Percentiles rank a stretch among this genome's conserved stretches.
These are phyloP conservation scores for Melocanna baccifera DNA, from an alignment of 176 grass and related monocot species.

Conservation along the genomic window DNA sequence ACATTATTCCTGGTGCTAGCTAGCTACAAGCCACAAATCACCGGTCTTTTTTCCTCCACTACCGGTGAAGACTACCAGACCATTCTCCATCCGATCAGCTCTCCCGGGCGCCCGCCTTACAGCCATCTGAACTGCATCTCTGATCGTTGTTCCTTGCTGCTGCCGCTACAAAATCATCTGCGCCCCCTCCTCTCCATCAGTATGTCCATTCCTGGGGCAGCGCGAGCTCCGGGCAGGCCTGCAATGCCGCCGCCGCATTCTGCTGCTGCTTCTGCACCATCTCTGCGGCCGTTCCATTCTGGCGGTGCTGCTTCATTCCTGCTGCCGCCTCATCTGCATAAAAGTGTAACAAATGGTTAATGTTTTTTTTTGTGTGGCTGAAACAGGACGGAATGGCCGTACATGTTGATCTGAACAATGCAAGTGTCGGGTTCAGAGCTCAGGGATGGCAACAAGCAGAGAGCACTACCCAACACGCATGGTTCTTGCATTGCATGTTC, in stretches of 20 bases:
- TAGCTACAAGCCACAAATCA: background rate
- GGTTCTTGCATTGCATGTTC: background rate
- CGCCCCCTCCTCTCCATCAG: background rate
- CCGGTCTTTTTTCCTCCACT: no score
- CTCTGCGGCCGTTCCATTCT: background rate
- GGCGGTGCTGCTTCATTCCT: background rate
- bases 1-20: background rate
- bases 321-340: background rate
- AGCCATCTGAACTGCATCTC: background rate
- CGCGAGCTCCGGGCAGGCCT: background rate
- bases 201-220: constrained; percentile 64
- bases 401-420: background rate
- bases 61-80: background rate
- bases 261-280: background rate
- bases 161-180: background rate
- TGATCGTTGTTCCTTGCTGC: background rate
- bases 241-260: background rate
- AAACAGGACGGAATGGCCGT: background rate
- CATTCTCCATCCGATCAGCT: background rate
- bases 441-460: background rate
- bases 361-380: background rate
- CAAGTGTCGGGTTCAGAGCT: background rate
- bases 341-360: background rate
- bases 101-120: background rate
- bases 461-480: background rate